These are phyloP conservation scores for Candida wancherniae DNA, from an alignment of 805 yeast genomes.

Conservation along the genomic window DNA sequence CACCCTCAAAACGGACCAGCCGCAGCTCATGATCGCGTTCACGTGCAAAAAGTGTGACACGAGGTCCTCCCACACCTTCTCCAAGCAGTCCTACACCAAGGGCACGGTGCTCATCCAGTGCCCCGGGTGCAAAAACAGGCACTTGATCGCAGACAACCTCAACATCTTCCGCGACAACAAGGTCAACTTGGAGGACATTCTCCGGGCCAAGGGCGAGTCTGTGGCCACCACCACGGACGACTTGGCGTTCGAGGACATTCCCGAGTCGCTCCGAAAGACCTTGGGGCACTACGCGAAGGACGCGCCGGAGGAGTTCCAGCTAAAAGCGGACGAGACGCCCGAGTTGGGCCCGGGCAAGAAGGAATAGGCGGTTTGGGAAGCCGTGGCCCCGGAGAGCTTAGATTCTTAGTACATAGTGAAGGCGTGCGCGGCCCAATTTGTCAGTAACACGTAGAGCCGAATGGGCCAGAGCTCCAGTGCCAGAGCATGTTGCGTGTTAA, in stretches of 20 bases:
- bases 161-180: conserved; percentile 74
- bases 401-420: no score
- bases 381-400: no score
- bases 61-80: conserved; percentile 82
- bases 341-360: conserved; percentile 2
- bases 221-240: conserved; percentile 64
- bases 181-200: conserved; percentile 74
- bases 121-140: conserved; percentile 86
- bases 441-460: no score
- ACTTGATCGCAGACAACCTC: conserved; percentile 74
- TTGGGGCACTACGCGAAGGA: conserved; percentile 69
- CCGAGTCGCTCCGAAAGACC: conserved; percentile 44
- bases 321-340: conserved; percentile 9
- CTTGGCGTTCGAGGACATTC: conserved; percentile 64
- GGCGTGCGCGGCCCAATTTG: no score
- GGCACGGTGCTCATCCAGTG: conserved; percentile 90
- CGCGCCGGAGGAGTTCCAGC: conserved; percentile 46
- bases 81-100: conserved; percentile 82
- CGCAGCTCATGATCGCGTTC: conserved; percentile 81
- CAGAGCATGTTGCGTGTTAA: no score
- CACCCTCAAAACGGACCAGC: conserved; percentile 58
- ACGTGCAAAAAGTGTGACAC: conserved; percentile 86
- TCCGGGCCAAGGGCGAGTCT: conserved; percentile 70
- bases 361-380: no score
- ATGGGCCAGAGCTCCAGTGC: no score